These are phyloP conservation scores for Ordospora pajunii DNA, from an alignment of 371 early-diverging fungal species.

Conservation along the genomic window DNA sequence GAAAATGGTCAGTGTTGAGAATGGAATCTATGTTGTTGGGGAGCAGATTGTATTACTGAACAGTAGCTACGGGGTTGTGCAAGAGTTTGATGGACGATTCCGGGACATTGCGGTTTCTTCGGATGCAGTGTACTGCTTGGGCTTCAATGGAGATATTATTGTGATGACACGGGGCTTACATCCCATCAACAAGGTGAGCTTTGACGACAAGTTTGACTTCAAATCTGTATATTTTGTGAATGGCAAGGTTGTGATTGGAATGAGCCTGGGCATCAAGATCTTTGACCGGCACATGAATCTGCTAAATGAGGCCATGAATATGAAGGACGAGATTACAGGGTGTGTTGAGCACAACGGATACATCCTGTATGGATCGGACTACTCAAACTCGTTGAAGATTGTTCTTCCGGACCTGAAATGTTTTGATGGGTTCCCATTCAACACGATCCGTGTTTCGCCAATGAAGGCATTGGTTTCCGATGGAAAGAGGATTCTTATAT, in stretches of 20 bases:
- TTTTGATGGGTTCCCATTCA: slow-evolving; percentile 39
- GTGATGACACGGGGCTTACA: slow-evolving; percentile 2
- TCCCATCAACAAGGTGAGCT: not conserved
- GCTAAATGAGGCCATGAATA: slow-evolving; percentile 20
- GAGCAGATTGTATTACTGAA: slow-evolving; percentile 1
- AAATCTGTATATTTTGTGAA: not conserved
- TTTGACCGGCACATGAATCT: slow-evolving; percentile 10
- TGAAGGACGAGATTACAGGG: not conserved
- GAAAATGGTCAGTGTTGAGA: slow-evolving; percentile 5
- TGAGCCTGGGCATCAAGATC: slow-evolving; percentile 11
- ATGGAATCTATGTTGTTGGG: slow-evolving; percentile 24
- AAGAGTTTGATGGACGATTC: slow-evolving; percentile 8
- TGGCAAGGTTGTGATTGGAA: not conserved
- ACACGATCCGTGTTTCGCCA: slow-evolving; percentile 7
- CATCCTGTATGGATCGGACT: slow-evolving; percentile 6
- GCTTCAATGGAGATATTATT: slow-evolving; percentile 19
- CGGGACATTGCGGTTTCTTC: not conserved
- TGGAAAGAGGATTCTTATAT: slow-evolving; percentile 10
- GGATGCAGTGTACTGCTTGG: not conserved
- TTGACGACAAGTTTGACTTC: slow-evolving; percentile 28
- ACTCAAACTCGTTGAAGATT: slow-evolving; percentile 20
- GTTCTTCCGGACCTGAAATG: not conserved
- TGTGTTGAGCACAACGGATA: slow-evolving; percentile 4
- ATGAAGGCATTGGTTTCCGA: slow-evolving; percentile 9
- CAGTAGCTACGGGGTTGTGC: not conserved